Base-by-base conservation (phyloP, 495 filamentous ascomycete genomes). In the Xylaria telfairii region DNA sequence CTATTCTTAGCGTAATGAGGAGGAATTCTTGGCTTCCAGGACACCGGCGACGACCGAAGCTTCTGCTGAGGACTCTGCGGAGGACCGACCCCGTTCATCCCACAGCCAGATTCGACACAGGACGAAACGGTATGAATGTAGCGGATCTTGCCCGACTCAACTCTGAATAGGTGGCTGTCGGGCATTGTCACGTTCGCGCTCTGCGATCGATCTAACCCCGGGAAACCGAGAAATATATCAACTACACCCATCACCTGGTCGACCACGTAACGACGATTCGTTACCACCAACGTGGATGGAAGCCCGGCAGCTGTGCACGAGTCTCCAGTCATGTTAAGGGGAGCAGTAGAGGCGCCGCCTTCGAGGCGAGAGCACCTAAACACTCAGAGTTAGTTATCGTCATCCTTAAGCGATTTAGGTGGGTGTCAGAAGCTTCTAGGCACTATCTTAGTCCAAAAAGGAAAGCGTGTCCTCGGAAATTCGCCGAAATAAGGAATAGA, bases 361-460 rank as follows among this genome's bases (percentile, higher is more conserved):
- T 83, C 82, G 5, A 83, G 73, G 3, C 82, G 73, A 4, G 76
- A 74, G 46, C 81, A 83, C n/a, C n/a, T n/a, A n/a, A n/a, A n/a
- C n/a, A n/a, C n/a, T n/a, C n/a, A n/a, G n/a, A n/a, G n/a, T n/a
- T n/a, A n/a, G n/a, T n/a, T n/a, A n/a, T n/a, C n/a, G n/a, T n/a
- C n/a, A n/a, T n/a, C n/a, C n/a, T n/a, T n/a, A n/a, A n/a, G n/a
- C n/a, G n/a, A n/a, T n/a, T n/a, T n/a, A n/a, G n/a, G n/a, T n/a
- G n/a, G n/a, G n/a, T n/a, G n/a, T n/a, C n/a, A n/a, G n/a, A n/a
- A n/a, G n/a, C n/a, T n/a, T n/a, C n/a, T n/a, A n/a, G n/a, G n/a
- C n/a, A n/a, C n/a, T n/a, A n/a, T n/a, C n/a, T n/a, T n/a, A n/a
- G n/a, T n/a, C n/a, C n/a, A n/a, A n/a, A n/a, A n/a, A n/a, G n/a